Base-by-base conservation (phyloP, 2,329 filamentous ascomycete genomes). In the Ophiognomonia clavigignenti-juglandacearum region DNA sequence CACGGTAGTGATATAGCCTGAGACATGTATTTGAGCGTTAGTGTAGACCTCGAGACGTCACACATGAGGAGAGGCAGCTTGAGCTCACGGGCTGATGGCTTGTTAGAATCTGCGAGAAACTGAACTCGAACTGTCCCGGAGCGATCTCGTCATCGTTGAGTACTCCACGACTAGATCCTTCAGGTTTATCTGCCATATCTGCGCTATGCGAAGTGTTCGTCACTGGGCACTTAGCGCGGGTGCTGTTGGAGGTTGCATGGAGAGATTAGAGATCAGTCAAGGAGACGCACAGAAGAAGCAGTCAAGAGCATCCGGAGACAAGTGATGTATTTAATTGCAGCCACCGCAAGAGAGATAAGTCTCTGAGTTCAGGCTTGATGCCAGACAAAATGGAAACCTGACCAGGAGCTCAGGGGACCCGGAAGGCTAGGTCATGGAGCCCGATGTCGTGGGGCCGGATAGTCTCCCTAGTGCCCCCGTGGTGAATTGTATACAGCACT, bases 381-480 rank as follows among this genome's bases (percentile, higher is more conserved):
- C n/a, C n/a, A n/a, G 26, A 7, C 26, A 37, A 14, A 34, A 43
- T 43, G 26, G 31, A 36, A 34, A 48, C 16, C 14, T 19, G 27
- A 22, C 26, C 20, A 43, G 40, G 31, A 43, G 39, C 32, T 44
- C 37, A 49, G 47, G 26, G 39, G 38, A 45, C 49, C 49, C 49
- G 41, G 26, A 34, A 39, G 36, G 37, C 43, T 45, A 45, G 49
- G 41, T 51, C 42, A 13, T 34, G 49, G 45, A 45, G 49, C 45
- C 41, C 40, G 38, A 38, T 45, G 45, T 43, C 23, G 42, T 44
- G 42, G 34, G 31, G 31, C 42, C 13, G n/a, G 23, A n/a, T n/a
- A n/a, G n/a, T n/a, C n/a, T n/a, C n/a, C n/a, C n/a, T n/a, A n/a
- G n/a, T n/a, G n/a, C n/a, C n/a, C n/a, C n/a, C n/a, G n/a, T n/a